Evolutionary conservation across 164 flowering plant species (phyloP), one percentile per base, ranked within the genome.

Genomic region (Warburgia ugandensis): DNA sequence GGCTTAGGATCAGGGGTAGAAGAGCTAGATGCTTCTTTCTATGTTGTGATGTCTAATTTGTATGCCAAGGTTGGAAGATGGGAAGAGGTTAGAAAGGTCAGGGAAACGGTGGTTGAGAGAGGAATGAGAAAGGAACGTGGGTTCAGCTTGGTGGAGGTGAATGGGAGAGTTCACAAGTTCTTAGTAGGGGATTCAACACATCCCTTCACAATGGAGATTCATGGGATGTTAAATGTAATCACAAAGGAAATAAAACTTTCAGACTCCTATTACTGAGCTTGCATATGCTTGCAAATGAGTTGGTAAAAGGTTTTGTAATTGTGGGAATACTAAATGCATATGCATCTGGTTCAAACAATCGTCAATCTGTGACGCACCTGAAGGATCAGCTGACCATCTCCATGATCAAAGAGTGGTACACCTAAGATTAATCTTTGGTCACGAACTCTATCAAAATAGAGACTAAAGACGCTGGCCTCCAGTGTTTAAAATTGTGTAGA

Each of bases 21-120:
- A 12, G 52, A 19, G 17, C 5, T 29, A 21, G 35, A 17, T 31
- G 28, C 26, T 31, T 19, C 52, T 19, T 16, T 31, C 27, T 49
- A 49, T 32, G 52, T 49, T 14, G 16, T 32, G 20, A 31, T 49
- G 52, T 49, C 52, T 6, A 49, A 49, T 32, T n/a, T 49, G 17
- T 49, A 49, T 49, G 52, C 52, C 9, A 49, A 32, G 1, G 37
- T 32, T 8, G 40, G 17, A 27, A 49, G 21, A 31, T 32, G 52
- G 52, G 39, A 49, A 19, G 28, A 30, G 40, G 52, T 49, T 19
- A 21, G 14, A 17, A 49, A 30, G 23, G 17, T 49, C 12, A 49
- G 52, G 11, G 52, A 30, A 26, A 32, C 12, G 52, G 32, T 49
- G 52, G 27, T 49, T 33, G 38, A 49, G 27, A 49, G 9, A 31